These are phyloP conservation scores for Plectosphaerella cucumerina DNA, from an alignment of 2,329 filamentous ascomycete species.

Conservation along the genomic window DNA sequence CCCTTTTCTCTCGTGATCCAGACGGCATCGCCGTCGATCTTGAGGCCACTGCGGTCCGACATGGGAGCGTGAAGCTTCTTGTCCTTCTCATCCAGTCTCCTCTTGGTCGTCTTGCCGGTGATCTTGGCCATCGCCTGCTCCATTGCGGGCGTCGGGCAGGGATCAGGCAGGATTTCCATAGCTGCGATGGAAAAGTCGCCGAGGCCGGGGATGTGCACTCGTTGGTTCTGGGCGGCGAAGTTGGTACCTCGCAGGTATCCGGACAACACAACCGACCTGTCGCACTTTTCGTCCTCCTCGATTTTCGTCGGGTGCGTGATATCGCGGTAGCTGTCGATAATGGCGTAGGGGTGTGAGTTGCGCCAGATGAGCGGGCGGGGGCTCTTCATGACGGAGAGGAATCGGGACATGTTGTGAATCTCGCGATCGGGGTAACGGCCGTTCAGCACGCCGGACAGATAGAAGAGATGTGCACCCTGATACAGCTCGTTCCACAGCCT, in stretches of 20 bases:
- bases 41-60: constrained; percentile 93
- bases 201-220: constrained; percentile 87
- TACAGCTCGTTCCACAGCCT: constrained; percentile 96
- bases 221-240: constrained; percentile 78
- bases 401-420: constrained; percentile 90
- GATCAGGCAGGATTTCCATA: constrained; percentile 87
- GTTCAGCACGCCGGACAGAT: constrained; percentile 93
- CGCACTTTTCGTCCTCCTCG: constrained; percentile 83
- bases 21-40: constrained; percentile 95
- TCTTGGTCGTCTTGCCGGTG: constrained; percentile 74
- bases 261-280: constrained; percentile 85
- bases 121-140: constrained; percentile 82
- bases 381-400: constrained; percentile 98
- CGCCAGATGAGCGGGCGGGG: constrained; percentile 94
- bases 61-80: constrained; percentile 95
- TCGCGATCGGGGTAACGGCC: constrained; percentile 95
- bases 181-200: constrained; percentile 81
- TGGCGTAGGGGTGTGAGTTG: constrained; percentile 89
- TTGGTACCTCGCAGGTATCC: constrained; percentile 95
- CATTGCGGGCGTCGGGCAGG: constrained; percentile 89
- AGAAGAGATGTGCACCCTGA: constrained; percentile 94
- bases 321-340: constrained; percentile 93
- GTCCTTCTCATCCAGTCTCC: constrained; percentile 89
- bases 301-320: constrained; percentile 90
- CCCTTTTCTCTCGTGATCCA: constrained; percentile 74